Evolutionary conservation across 1,284 basidiomycete species (phyloP).

Genomic region (Butyriboletus appendiculatus): DNA sequence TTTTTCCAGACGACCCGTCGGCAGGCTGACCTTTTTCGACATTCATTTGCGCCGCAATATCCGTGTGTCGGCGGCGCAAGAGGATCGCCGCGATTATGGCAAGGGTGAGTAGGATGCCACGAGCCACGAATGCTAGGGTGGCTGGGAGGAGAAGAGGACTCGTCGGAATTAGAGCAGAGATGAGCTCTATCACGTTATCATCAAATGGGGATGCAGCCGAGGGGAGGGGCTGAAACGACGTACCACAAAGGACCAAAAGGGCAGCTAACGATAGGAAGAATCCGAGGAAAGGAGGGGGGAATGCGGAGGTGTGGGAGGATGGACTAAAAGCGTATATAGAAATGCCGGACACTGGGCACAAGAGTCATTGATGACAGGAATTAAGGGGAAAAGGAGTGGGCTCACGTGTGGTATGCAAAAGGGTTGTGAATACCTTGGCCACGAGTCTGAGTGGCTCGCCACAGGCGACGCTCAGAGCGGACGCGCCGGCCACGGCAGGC

Average conservation of each 20-base stretch:
- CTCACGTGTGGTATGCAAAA: slow-evolving; percentile 29
- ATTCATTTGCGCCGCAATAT: not conserved
- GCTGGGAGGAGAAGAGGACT: slow-evolving; percentile 28
- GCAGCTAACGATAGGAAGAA: slow-evolving; percentile 20
- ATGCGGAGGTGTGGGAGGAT: slow-evolving; percentile 2
- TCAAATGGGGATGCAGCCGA: not conserved
- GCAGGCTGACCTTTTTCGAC: slow-evolving; percentile 14
- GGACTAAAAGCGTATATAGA: slow-evolving; percentile 26
- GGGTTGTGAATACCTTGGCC: slow-evolving; percentile 15
- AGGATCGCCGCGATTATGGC: slow-evolving; percentile 8
- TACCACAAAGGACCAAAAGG: slow-evolving; percentile 31
- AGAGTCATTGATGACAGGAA: not conserved
- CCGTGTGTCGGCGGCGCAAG: slow-evolving; percentile 5
- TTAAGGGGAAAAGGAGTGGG: not conserved
- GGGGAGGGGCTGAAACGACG: slow-evolving; percentile 3
- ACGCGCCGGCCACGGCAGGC: slow-evolving; percentile 24
- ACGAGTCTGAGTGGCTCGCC: slow-evolving; percentile 17
- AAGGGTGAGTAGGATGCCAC: slow-evolving; percentile 21
- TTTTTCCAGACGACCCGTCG: slow-evolving; percentile 6
- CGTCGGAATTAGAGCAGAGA: slow-evolving; percentile 26
- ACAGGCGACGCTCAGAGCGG: slow-evolving; percentile 19
- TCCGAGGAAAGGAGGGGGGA: slow-evolving; percentile 14
- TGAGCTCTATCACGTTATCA: slow-evolving; percentile 17
- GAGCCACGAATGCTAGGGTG: slow-evolving; percentile 27
- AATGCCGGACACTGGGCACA: slow-evolving; percentile 24